Evolutionary conservation across 345 rosid genomes (phyloP), one percentile per base, ranked within the genome.

Genomic region (Adansonia digitata): DNA sequence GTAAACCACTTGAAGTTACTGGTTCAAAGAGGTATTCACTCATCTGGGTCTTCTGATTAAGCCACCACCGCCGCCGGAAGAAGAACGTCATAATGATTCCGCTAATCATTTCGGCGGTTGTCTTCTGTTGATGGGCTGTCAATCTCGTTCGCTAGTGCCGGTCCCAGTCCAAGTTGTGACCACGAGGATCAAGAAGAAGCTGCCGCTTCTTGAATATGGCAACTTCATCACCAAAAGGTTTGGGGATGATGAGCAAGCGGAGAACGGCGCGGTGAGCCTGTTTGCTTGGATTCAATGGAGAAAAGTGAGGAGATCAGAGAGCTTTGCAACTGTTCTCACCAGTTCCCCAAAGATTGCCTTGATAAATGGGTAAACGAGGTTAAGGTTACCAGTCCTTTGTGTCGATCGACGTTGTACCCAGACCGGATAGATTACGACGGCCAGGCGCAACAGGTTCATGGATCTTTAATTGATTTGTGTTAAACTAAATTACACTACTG

Each of bases 361-460:
- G 88, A 87, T 56, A 14, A 65, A 11, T 87, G 90, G 86, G 79
- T 87, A 13, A 86, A 83, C 63, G 60, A 55, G 57, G 83, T 79
- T 26, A 77, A 68, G 72, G 83, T 87, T 70, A 85, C 87, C 18
- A 83, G 90, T 75, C 90, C 90, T 8, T 67, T 82, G 7, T 87
- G 88, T 69, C 77, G 88, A 57, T 79, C 84, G 48, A 35, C 76
- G 63, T 80, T 83, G 34, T 76, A 69, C 69, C 87, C 87, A n/a
- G 68, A 63, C 15, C 46, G 3, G 45, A 18, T 63, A 1, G 27
- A 63, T 37, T 37, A 26, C 46, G 35, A 26, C 22, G 45, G 45
- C 24, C 35, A 26, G 43, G 14, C 14, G 22, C n/a, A 59, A 2
- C 64, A 35, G 26, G 27, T 63, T 37, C 68, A 34, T 62, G 43